Base-by-base conservation (phyloP, 306 rosid genomes). In the Macrotyloma uniflorum region DNA sequence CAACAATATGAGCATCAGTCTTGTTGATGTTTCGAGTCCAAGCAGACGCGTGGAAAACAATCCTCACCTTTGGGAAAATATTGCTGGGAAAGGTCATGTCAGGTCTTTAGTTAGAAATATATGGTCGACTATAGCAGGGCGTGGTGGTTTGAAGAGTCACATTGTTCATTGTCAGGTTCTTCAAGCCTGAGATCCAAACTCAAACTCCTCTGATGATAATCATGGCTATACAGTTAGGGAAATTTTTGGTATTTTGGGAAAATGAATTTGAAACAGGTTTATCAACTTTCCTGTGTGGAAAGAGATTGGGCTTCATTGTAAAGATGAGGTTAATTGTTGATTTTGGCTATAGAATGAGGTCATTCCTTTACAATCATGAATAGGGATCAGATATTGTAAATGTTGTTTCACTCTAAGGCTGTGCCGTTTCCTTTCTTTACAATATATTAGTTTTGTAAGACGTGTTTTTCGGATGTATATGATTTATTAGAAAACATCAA, bases 151-250 rank as follows among this genome's bases (percentile, higher is more conserved):
- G 91, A 96, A 87, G 91, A 96, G 98, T 80, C 99, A 93, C 83
- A 96, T 96, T 76, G 89, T 96, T 81, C 99, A 93, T 84, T 93
- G 99, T 82, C 99, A 96, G 78, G 98, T 96, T 77, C 98, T 96
- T 71, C 99, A 93, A 89, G 94, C 90, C 18, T 96, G 90, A 92
- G 68, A 77, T 68, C 26, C 23, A 9, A 61, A 69, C 58, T 53
- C 23, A 9, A 61, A 69, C 58, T 53, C 46, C 73, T 67, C 72
- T 70, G 63, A 18, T 54, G 70, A 19, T 55, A 47, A 62, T 51
- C 70, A 74, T 71, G 82, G 83, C 70, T 72, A 79, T 67, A 83
- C 72, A 77, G 46, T 40, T 73, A 80, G 75, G 80, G 55, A 58
- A 67, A 76, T 47, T 36, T 57, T 26, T 80, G 83, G 69, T 66